Conservation (phyloP, 140 eudicot genomes). For the Cichorium intybus region DNA sequence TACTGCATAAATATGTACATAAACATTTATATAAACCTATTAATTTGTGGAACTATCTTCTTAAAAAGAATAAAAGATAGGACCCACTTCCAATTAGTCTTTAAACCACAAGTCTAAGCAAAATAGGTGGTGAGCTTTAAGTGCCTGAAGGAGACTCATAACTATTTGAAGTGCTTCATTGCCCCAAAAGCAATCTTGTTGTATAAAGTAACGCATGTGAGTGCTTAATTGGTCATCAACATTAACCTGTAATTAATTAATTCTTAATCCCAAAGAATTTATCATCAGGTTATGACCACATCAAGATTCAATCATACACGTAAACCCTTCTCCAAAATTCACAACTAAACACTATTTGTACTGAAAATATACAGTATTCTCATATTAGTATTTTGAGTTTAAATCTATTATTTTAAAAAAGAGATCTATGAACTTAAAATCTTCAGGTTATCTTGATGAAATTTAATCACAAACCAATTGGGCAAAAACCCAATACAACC, state of each 20-base stretch:
- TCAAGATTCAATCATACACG: constrained; percentile 8
- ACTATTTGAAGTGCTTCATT: constrained; percentile 29
- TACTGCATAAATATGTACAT: background rate
- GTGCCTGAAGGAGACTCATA: constrained; percentile 34
- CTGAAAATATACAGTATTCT: background rate
- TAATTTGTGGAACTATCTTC: background rate
- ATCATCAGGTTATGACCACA: constrained; percentile 20
- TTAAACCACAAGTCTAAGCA: constrained; percentile 17
- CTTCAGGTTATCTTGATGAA: background rate
- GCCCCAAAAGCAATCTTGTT: constrained; percentile 36
- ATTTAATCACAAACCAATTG: background rate
- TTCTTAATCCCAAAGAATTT: constrained; percentile 15
- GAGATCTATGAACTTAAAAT: background rate
- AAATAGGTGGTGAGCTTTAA: constrained; percentile 23
- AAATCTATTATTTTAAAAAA: background rate
- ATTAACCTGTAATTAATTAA: constrained; percentile 20
- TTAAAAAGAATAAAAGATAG: background rate
- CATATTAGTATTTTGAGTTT: too few relatives aligned
- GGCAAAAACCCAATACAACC: background rate
- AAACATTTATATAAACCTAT: background rate
- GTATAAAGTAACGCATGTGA: constrained; percentile 37
- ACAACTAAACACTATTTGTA: background rate
- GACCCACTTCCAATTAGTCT: constrained; percentile 6
- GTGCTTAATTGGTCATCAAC: constrained; percentile 38
- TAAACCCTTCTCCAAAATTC: background rate